Percentiles rank a stretch among this genome's conserved stretches.
Evolutionary conservation across 768 basidiomycete species (phyloP).

Genomic region (Russula brevipes): DNA sequence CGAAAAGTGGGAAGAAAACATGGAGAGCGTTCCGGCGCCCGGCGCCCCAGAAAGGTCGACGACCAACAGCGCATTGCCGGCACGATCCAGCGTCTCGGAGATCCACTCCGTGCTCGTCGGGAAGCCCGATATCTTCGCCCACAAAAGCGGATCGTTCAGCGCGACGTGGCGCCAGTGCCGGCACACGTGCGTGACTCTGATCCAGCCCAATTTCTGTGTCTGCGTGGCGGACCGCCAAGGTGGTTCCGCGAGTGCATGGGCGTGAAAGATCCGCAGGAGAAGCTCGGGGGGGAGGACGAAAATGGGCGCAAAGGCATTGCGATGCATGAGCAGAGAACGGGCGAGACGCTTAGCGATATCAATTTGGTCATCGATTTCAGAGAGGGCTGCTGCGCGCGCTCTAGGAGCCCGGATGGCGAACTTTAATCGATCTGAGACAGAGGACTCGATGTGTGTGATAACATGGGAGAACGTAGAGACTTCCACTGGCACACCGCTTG

Average conservation of each 20-base stretch:
- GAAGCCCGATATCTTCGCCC: conserved; percentile 4
- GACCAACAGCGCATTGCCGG: not conserved
- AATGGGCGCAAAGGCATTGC: conserved; percentile 10
- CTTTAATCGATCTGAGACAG: not conserved
- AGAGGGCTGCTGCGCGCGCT: not conserved
- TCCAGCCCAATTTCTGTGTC: not conserved
- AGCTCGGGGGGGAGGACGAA: conserved; percentile 17
- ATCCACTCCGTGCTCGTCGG: not conserved
- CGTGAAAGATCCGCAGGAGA: conserved; percentile 13
- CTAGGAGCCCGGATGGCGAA: not conserved
- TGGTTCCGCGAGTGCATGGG: not conserved
- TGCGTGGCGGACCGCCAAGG: not conserved
- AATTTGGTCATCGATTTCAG: conserved; percentile 5
- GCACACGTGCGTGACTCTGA: conserved; percentile 16
- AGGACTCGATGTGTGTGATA: not conserved
- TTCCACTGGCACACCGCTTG: not conserved
- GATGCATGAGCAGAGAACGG: not conserved
- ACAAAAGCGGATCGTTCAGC: conserved; percentile 9
- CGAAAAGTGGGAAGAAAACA: not conserved
- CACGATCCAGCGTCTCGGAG: conserved; percentile 6
- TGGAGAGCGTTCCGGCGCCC: not conserved
- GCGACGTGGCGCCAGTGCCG: conserved; percentile 18
- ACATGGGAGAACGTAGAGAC: not conserved
- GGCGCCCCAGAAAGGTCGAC: not conserved
- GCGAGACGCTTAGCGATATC: not conserved